Percentiles rank a stretch among this genome's conserved stretches.
Conservation (phyloP, 106 monocot genomes). For the Phalaenopsis aphrodite region DNA sequence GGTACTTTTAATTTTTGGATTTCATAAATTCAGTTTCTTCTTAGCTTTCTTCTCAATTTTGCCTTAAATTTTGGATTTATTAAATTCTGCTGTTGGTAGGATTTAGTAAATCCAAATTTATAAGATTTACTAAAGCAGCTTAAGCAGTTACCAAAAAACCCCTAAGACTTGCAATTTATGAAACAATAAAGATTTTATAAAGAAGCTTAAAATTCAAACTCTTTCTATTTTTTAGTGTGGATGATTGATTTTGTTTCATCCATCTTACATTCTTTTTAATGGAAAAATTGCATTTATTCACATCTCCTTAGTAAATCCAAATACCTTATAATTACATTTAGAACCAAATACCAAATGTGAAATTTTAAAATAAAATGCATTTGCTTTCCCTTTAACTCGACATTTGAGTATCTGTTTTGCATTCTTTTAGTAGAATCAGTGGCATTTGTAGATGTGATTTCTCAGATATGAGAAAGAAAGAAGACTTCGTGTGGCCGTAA, state of each 20-base stretch:
- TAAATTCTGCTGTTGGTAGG: no score
- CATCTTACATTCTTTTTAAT: neutral
- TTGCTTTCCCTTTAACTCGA: neutral
- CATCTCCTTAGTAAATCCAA: neutral
- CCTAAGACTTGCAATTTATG: neutral
- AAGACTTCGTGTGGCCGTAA: slow-evolving; percentile 77
- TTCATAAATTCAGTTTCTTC: no score
- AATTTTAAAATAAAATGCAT: neutral
- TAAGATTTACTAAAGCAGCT: no score
- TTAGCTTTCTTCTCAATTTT: no score
- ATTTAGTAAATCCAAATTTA: no score
- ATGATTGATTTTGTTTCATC: slow-evolving; percentile 2
- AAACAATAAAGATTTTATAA: neutral
- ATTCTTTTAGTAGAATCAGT: neutral
- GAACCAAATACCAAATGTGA: neutral
- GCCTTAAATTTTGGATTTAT: no score
- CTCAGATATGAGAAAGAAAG: slow-evolving; percentile 89
- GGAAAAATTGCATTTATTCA: neutral
- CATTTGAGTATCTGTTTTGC: neutral
- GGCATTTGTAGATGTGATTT: slow-evolving; percentile 4
- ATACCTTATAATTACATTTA: neutral
- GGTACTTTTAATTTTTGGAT: no score
- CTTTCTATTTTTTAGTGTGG: neutral
- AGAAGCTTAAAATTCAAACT: slow-evolving; percentile 2
- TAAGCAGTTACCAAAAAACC: no score